Base-by-base conservation (phyloP, 2,329 filamentous ascomycete species). In the Macroventuria anomochaeta region DNA sequence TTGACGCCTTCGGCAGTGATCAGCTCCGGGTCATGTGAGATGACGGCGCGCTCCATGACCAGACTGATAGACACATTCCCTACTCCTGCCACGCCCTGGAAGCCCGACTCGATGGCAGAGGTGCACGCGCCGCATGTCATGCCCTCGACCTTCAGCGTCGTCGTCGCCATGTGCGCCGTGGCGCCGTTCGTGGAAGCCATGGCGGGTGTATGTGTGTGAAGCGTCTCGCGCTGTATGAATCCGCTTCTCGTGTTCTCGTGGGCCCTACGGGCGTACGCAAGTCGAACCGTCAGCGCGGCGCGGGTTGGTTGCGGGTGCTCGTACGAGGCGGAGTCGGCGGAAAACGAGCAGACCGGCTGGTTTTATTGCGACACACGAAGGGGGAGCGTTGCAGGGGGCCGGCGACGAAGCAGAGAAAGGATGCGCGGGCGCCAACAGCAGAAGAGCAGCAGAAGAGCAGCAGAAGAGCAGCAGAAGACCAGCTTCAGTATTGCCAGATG, bases 1-100 rank as follows among this genome's bases (percentile, higher is more conserved):
- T 85, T 86, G 55, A 97, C 84, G 63, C 88, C 79, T 31, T 93
- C 89, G 55, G 91, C 84, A 12, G 90, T 79, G 46, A 97, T 84
- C 46, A 84, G 83, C 49, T 83, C 78, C 1, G 91, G 86, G 75
- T 97, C 89, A 76, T 99, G 95, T 76, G 93, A 88, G 29, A 97
- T 82, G 34, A 97, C 93, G n/a, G 93, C 95, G 55, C 93, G 87
- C 75, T 96, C 93, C 86, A 97, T 96, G 50, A 97, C 89, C 65
- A 99, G 80, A 72, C 91, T 96, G 67, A 99, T 89, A 8, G 92
- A 96, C 54, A 97, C 91, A 64, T 83, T 91, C 59, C 89, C 90
- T 8, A 95, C 87, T 48, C 95, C 93, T 32, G 88, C 81, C 5
- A 96, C 83, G 62, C 84, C 85, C 68, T 91, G 89, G 78, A 99